Evolutionary conservation across 78 protist genomes (phyloP), one percentile per base, ranked within the genome.

Genomic region (Mastigamoeba balamuthi): DNA sequence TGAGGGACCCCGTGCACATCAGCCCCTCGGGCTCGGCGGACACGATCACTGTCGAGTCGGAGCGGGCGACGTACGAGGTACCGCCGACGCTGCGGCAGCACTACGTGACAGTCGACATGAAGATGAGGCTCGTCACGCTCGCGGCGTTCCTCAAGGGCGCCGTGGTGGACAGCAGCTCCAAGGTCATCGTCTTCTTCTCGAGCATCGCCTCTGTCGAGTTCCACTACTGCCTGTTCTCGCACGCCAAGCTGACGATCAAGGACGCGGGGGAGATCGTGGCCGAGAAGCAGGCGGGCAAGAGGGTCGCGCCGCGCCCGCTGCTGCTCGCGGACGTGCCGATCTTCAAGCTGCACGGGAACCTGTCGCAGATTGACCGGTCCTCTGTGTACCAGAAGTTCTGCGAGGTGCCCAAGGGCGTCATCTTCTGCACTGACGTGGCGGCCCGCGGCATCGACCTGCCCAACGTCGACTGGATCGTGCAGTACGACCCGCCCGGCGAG

Each of bases 361-460:
- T 91, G 29, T 66, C 81, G 8, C 96, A 93, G 65, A 69, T 77
- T 9, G 89, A 92, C 10, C 67, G 96, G 52, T 69, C 91, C 5
- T 44, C 58, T 6, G 73, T 78, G 28, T 89, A 73, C 53, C 53
- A 67, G 0, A 81, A 80, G 6, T 93, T 93, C 68, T 81, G 88
- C 77, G 66, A 86, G 37, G 68, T 77, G 10, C n/a, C 40, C 7
- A 42, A 68, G 33, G 94, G 90, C 38, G 79, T 92, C 37, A 30
- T 92, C 35, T 23, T 92, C 39, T 81, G 89, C 28, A 91, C 96
- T 4, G 96, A 92, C 72, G 93, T 93, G 4, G 93, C 95, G 9
- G 86, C 96, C 1, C 87, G 96, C 23, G 96, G 96, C n/a, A 74
- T 93, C 35, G 95, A 93, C 65, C 35, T 93, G 44, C 94, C 93